phyloP scores from a whole-genome alignment of 805 yeast species.

The Candida patagonica region DNA sequence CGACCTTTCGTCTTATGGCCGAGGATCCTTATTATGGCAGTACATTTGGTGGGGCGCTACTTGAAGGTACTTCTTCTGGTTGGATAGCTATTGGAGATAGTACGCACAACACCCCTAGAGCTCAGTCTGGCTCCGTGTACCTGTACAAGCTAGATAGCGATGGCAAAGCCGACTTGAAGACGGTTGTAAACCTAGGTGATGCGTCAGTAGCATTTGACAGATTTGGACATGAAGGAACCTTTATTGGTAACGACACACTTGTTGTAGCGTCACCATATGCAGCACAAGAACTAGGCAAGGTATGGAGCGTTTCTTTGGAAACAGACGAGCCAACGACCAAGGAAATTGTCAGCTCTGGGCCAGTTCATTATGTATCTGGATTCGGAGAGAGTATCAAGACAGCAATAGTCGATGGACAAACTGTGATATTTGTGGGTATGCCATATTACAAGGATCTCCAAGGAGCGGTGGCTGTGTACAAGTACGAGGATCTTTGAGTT shows the following conservation, averaged over 20 bases:
- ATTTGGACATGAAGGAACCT: slow-evolving; percentile 29
- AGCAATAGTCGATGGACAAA: slow-evolving; percentile 10
- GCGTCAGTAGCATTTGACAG: slow-evolving; percentile 20
- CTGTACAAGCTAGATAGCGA: slow-evolving; percentile 26
- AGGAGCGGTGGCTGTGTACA: slow-evolving; percentile 15
- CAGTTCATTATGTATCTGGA: slow-evolving; percentile 26
- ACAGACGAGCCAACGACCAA: slow-evolving; percentile 16
- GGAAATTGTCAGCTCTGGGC: slow-evolving; percentile 22
- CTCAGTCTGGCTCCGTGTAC: slow-evolving; percentile 36
- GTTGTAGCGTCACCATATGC: slow-evolving; percentile 37
- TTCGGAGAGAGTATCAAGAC: slow-evolving; percentile 35
- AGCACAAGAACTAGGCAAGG: slow-evolving; percentile 35
- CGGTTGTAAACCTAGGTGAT: slow-evolving; percentile 8
- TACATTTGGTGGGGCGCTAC: slow-evolving; percentile 22
- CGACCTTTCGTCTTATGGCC: neutral
- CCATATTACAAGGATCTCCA: slow-evolving; percentile 18
- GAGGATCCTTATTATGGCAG: slow-evolving; percentile 6
- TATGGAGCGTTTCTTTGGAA: slow-evolving; percentile 34
- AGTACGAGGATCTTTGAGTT: slow-evolving; percentile 1
- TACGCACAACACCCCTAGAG: slow-evolving; percentile 19
- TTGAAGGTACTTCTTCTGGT: slow-evolving; percentile 19
- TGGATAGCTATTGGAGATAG: slow-evolving; percentile 28
- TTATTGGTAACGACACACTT: slow-evolving; percentile 19
- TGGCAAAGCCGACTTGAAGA: slow-evolving; percentile 12
- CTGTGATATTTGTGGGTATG: slow-evolving; percentile 18